Evolutionary conservation across 2,329 filamentous ascomycete species (phyloP).

Genomic region (Berkeleyomyces basicola): DNA sequence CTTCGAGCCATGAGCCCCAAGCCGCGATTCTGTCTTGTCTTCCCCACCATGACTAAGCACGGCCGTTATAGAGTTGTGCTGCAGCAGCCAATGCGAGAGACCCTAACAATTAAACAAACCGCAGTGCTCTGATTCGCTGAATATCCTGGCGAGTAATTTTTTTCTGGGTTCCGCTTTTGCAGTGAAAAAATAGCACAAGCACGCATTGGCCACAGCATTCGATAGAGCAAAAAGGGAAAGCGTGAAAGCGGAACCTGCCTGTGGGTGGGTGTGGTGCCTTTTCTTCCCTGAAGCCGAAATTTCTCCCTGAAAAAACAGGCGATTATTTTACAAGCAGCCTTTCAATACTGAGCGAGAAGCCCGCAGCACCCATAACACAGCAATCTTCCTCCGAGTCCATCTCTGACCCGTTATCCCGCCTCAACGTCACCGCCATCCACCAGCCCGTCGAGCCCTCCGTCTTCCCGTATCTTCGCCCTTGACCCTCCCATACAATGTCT

Average conservation of each 20-base stretch:
- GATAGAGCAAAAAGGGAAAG: background rate
- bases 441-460: background rate
- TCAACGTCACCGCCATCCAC: background rate
- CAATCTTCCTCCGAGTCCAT: constrained; percentile 4
- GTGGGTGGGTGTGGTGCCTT: constrained; percentile 5
- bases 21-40: background rate
- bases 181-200: constrained; percentile 1
- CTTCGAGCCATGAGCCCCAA: background rate
- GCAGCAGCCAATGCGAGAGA: background rate
- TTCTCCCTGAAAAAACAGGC: constrained; percentile 14
- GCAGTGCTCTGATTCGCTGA: constrained; percentile 11
- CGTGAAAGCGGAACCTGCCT: constrained; percentile 4
- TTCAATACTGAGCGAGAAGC: constrained; percentile 8
- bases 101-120: constrained; percentile 2
- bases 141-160: constrained; percentile 5
- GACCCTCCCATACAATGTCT: constrained; percentile 33
- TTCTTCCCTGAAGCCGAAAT: constrained; percentile 5
- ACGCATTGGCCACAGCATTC: constrained; percentile 11
- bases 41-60: constrained; percentile 8
- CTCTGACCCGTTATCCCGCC: constrained; percentile 3
- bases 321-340: background rate
- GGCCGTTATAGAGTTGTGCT: constrained; percentile 6
- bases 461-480: background rate
- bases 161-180: constrained; percentile 11
- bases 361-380: constrained; percentile 7